Base-by-base conservation (phyloP, 768 basidiomycete genomes). In the Tylopilus subfusipes region DNA sequence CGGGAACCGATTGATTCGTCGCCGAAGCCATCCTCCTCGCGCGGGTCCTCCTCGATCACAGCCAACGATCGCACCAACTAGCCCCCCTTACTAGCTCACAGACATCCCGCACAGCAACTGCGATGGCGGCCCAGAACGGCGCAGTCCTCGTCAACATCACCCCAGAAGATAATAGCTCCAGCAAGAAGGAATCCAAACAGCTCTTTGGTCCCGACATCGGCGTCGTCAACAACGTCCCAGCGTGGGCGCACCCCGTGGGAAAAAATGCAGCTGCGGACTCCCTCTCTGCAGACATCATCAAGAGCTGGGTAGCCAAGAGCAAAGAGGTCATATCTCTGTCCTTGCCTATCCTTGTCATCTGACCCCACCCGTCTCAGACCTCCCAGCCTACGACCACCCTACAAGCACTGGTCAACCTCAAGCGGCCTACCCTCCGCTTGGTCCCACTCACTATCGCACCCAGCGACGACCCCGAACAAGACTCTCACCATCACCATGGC, bases 171-270 rank as follows among this genome's bases (percentile, higher is more conserved):
- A 50, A 40, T 0, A 50, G 36, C 8, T 0, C 64, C 1, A 63
- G 60, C 50, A 79, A 78, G 63, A 78, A 83, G 43, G 81, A 81
- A 60, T 85, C 83, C 67, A 82, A 83, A 40, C 82, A 83, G 13
- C 81, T 97, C 42, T 97, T 96, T 71, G 94, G 94, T 0, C 94
- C 94, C 10, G 90, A 87, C 68, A 89, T 97, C 53, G 94, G 94
- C 11, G 78, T 86, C 48, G 81, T 88, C 43, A 80, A 73, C 65
- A 78, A 75, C 50, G 82, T 83, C 1, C 90, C 90, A 10, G 71
- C 81, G 0, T 93, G 90, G 90, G 84, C 90, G 2, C 71, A 81
- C 25, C 63, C 68, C 25, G 75, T 75, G 48, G 86, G 88, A 68
- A 91, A 87, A 77, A 82, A 76, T 57, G 68, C 79, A 16, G 64